A percentile compares a stretch with the other conserved stretches of the same genome.
Evolutionary conservation across 116 monocot species (phyloP).

Genomic region (Iris pallida): DNA sequence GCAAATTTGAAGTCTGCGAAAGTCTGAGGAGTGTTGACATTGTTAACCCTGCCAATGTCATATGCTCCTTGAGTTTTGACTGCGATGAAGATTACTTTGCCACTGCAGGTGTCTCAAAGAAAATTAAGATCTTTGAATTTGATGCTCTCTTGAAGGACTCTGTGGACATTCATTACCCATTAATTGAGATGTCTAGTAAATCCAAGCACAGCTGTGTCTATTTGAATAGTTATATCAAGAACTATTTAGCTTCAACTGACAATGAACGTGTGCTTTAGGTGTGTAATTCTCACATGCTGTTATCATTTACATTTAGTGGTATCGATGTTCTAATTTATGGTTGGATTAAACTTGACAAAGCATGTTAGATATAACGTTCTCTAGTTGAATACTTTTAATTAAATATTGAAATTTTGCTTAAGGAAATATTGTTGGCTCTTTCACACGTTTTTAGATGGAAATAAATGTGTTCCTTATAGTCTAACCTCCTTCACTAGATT

Average conservation of each 20-base stretch:
- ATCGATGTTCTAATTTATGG: too few species aligned
- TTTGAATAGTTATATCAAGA: constrained; percentile 96
- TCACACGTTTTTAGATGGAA: too few species aligned
- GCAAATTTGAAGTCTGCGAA: constrained; percentile 80
- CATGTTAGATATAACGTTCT: too few species aligned
- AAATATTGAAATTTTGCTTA: too few species aligned
- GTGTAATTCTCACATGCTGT: constrained; percentile 9
- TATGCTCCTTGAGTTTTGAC: constrained; percentile 96
- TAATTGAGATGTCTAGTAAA: constrained; percentile 79
- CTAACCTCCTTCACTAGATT: too few species aligned
- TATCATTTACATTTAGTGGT: too few species aligned
- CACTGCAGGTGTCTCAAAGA: constrained; percentile 85
- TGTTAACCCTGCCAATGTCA: constrained; percentile 84
- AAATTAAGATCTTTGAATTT: constrained; percentile 97
- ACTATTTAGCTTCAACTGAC: constrained; percentile 92
- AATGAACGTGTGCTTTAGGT: constrained; percentile 92
- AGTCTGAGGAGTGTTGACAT: constrained; percentile 70
- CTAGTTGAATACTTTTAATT: too few species aligned
- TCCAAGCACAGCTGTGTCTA: constrained; percentile 85
- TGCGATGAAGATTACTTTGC: constrained; percentile 99
- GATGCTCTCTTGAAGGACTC: constrained; percentile 60
- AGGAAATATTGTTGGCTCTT: too few species aligned
- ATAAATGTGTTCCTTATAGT: too few species aligned
- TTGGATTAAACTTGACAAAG: too few species aligned
- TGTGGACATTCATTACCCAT: constrained; percentile 91